Evolutionary conservation across 2,329 filamentous ascomycete species (phyloP), one percentile per base, ranked within the genome.

Genomic region (Amylocarpus encephaloides): DNA sequence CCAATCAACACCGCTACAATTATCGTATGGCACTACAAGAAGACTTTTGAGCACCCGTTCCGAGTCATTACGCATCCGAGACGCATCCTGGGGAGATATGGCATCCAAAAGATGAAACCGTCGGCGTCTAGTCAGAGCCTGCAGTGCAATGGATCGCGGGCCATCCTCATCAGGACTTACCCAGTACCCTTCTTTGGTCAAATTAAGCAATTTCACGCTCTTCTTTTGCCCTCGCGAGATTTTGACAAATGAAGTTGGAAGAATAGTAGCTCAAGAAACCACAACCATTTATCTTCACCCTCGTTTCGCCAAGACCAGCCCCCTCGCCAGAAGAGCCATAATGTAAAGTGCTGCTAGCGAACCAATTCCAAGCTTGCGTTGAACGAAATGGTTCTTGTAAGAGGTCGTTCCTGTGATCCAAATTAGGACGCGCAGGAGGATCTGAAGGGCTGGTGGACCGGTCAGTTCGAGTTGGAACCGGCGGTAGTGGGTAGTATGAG

Each of bases 181-280:
- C 73, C 73, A 76, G 7, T 55, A 51, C 0, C 73, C 73, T 6
- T 68, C 64, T 3, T 19, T 52, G 2, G 70, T 74, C 32, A 76
- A 58, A 52, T 76, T 76, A 30, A 74, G 62, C 3, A 49, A 48
- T 30, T 54, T 48, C 35, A n/a, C 55, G 62, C 52, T 76, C 73
- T 16, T 62, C 57, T 5, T 52, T 38, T 0, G 64, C 61, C 19
- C 71, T 63, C 2, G 63, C 57, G 36, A 56, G 46, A 6, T 58
- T 60, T 45, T 70, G 64, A 30, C 65, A 61, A 3, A 46, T 46
- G 32, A 71, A 67, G 10, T 52, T 57, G 1, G 66, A 65, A 40
- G 72, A 67, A 53, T 76, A 76, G 60, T 73, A 76, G 49, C 67
- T 73, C 45, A 73, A 57, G 36, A 76, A 62, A 1, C 70, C 70